These are phyloP conservation scores for Ulmus americana DNA, from an alignment of 331 rosid species.

Conservation along the genomic window DNA sequence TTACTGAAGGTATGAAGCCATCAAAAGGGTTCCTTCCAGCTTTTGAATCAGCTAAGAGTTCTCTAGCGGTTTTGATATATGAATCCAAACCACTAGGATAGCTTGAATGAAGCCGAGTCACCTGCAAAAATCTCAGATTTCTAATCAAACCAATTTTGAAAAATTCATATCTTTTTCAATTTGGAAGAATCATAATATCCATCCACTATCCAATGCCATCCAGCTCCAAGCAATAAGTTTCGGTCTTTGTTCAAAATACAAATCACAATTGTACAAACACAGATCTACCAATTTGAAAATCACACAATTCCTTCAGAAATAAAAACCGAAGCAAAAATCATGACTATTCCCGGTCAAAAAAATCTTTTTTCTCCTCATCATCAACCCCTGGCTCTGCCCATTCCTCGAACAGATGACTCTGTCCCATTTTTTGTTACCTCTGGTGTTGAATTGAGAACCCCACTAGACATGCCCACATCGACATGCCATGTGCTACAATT, in stretches of 20 bases:
- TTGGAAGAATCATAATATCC: not conserved
- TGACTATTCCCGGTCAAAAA: constrained; percentile 55
- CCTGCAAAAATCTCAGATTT: constrained; percentile 32
- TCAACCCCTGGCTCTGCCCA: constrained; percentile 78
- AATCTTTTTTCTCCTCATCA: constrained; percentile 58
- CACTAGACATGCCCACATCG: no score
- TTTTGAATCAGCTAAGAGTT: constrained; percentile 75
- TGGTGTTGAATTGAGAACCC: no score
- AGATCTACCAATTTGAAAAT: not conserved
- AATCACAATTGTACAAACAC: not conserved
- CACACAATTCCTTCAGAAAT: not conserved
- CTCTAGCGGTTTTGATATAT: constrained; percentile 66
- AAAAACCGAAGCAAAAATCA: not conserved
- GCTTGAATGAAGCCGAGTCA: constrained; percentile 61
- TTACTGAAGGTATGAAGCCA: constrained; percentile 91
- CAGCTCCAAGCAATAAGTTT: not conserved
- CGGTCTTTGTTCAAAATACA: no score
- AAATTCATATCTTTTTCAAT: not conserved
- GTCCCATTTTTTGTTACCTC: constrained; percentile 29
- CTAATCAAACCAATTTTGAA: constrained; percentile 1
- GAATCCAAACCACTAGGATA: constrained; percentile 84
- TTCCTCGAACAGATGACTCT: constrained; percentile 59
- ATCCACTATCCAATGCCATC: not conserved
- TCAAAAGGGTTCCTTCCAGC: constrained; percentile 79
- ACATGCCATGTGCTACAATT: no score